phyloP scores from a whole-genome alignment of 768 basidiomycete species.

The Suillus ampliporus region DNA sequence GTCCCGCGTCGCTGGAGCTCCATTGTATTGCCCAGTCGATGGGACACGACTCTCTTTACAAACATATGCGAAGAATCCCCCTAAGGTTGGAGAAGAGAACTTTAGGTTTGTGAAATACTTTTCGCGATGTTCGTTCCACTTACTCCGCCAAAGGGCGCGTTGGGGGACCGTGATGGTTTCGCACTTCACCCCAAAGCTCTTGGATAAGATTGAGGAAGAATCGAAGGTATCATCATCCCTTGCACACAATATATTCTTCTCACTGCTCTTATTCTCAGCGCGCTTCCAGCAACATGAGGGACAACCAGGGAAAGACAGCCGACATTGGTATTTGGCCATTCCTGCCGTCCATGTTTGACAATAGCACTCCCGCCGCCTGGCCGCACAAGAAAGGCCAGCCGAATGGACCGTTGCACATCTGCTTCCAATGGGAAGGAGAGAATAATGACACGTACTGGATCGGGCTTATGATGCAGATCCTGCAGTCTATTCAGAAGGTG shows the following conservation, averaged over 20 bases:
- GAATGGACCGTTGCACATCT: conserved; percentile 21
- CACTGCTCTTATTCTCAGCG: conserved; percentile 11
- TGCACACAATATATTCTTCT: background rate
- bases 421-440: conserved; percentile 19
- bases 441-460: conserved; percentile 19
- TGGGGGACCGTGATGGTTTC: conserved; percentile 26
- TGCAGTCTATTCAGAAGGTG: conserved; percentile 1
- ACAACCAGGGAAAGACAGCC: conserved; percentile 10
- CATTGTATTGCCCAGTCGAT: background rate
- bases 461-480: conserved; percentile 2
- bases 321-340: conserved; percentile 22
- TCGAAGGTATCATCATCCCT: background rate
- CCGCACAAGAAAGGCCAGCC: conserved; percentile 15
- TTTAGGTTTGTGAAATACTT: background rate
- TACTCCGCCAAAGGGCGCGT: background rate
- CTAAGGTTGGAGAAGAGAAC: background rate
- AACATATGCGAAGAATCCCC: background rate
- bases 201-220: conserved; percentile 9
- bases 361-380: conserved; percentile 20
- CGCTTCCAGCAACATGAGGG: background rate
- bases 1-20: background rate
- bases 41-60: background rate
- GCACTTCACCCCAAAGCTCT: conserved; percentile 18
- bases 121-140: background rate
- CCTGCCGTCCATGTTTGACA: conserved; percentile 19